Base-by-base conservation (phyloP, 441 rosid species). In the Erodium trifolium region DNA sequence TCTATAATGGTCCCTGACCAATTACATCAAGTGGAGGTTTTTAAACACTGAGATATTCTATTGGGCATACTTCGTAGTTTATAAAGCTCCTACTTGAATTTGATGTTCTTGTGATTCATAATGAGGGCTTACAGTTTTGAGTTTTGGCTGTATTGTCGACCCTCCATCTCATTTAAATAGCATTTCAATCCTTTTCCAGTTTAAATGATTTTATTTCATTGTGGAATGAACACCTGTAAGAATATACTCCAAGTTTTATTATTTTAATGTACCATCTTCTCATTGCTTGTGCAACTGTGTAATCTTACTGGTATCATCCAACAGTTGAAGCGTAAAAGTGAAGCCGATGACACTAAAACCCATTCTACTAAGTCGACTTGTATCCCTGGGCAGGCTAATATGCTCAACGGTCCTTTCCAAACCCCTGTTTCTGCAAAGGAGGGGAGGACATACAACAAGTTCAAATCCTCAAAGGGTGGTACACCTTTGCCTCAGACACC, bases 371-470 rank as follows among this genome's bases (percentile, higher is more conserved):
- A 72, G 47, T 68, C 83, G 80, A 72, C 71, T 68, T 53, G 79
- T 47, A 88, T 89, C 67, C 85, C 89, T 62, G 82, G 88, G 72
- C 71, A 73, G 67, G 51, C 71, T 39, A 78, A 80, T 70, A 53
- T 78, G 37, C 77, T 83, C 11, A 84, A 68, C 70, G 86, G 84
- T 73, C 84, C 93, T 57, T 88, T 80, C 74, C 83, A 70, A 68
- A 88, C 91, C 31, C 97, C 98, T 45, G 80, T 85, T 65, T 86
- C 97, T 65, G 82, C 85, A 5, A 89, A 88, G 78, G 92, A 88
- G 37, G 87, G 88, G 66, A 83, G 86, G 80, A 68, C 76, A 68
- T 76, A 71, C 77, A 84, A 72, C 80, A 88, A 73, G 75, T 77
- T 90, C 69, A 89, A 85, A 79, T 76, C 82, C 27, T 69, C 83